Percentiles rank a stretch among this genome's conserved stretches.
These are phyloP conservation scores for Helicostylum pulchrum DNA, from an alignment of 192 early-diverging fungal genomes.

Conservation along the genomic window DNA sequence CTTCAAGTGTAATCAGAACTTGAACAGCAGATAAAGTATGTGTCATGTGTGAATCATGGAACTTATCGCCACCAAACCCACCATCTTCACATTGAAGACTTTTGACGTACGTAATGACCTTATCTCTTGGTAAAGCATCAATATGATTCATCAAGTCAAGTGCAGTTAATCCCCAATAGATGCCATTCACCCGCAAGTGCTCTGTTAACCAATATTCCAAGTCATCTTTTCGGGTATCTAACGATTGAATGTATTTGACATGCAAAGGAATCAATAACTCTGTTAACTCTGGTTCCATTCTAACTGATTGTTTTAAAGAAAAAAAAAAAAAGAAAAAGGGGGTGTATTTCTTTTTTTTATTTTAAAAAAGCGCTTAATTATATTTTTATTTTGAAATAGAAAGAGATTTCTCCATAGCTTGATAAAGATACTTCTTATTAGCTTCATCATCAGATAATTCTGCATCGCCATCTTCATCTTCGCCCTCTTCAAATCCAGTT, in stretches of 20 bases:
- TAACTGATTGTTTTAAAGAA: too few relatives aligned
- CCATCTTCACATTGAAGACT: constrained; percentile 80
- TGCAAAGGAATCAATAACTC: constrained; percentile 57
- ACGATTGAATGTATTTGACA: constrained; percentile 66
- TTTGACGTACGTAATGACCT: constrained; percentile 77
- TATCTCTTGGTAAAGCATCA: constrained; percentile 64
- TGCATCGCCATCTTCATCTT: constrained; percentile 54
- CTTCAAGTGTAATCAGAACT: constrained; percentile 77
- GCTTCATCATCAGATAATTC: constrained; percentile 28
- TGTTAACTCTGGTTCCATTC: background rate
- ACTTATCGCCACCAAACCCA: constrained; percentile 86
- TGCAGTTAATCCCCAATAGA: constrained; percentile 93
- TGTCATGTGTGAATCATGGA: constrained; percentile 88
- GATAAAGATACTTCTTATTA: constrained; percentile 28
- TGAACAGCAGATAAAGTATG: constrained; percentile 93
- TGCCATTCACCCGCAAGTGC: constrained; percentile 84
- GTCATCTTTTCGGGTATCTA: constrained; percentile 74
- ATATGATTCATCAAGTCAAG: constrained; percentile 65
- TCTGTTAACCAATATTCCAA: constrained; percentile 94
- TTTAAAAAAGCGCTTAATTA: too few relatives aligned
- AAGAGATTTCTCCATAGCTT: constrained; percentile 16
- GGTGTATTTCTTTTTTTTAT: too few relatives aligned
- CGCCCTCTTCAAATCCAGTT: constrained; percentile 67
- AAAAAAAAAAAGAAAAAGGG: too few relatives aligned
- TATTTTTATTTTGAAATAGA: constrained; percentile 4